phyloP scores from a whole-genome alignment of 179 eudicot species.

The Nepenthes alata region DNA sequence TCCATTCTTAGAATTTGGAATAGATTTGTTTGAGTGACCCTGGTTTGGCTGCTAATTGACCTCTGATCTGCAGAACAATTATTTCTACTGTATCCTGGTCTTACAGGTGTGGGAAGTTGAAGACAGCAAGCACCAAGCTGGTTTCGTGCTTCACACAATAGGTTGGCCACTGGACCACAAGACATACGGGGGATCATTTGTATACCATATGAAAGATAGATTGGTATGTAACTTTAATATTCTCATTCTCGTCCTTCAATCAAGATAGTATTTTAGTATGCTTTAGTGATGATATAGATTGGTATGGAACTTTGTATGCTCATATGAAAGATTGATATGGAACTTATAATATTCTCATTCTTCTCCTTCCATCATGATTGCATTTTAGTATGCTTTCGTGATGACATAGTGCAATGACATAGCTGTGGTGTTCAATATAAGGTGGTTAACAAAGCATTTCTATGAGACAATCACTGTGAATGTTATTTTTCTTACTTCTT shows the following conservation, averaged over 20 bases:
- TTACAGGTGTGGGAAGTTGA: conserved; percentile 89
- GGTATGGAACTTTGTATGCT: conserved; percentile 34
- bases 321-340: conserved; percentile 87
- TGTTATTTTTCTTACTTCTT: too few relatives aligned
- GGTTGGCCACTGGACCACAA: conserved; percentile 93
- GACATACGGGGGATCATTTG: conserved; percentile 95
- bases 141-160: conserved; percentile 75
- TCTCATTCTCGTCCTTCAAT: neutral
- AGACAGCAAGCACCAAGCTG: conserved; percentile 67
- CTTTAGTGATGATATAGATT: too few relatives aligned
- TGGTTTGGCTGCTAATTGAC: neutral
- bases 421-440: too few relatives aligned
- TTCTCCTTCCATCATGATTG: too few relatives aligned
- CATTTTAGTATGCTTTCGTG: too few relatives aligned
- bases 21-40: too few relatives aligned
- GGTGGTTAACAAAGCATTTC: too few relatives aligned
- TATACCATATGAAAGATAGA: conserved; percentile 93
- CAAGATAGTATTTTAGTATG: too few relatives aligned
- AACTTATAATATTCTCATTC: neutral
- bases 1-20: too few relatives aligned
- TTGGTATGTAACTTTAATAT: conserved; percentile 31
- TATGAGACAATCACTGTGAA: too few relatives aligned
- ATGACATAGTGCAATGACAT: too few relatives aligned
- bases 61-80: neutral
- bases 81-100: conserved; percentile 4